Percentiles rank a stretch among this genome's conserved stretches.
Conservation (phyloP, 164 flowering plant species). For the Pachysandra terminalis region DNA sequence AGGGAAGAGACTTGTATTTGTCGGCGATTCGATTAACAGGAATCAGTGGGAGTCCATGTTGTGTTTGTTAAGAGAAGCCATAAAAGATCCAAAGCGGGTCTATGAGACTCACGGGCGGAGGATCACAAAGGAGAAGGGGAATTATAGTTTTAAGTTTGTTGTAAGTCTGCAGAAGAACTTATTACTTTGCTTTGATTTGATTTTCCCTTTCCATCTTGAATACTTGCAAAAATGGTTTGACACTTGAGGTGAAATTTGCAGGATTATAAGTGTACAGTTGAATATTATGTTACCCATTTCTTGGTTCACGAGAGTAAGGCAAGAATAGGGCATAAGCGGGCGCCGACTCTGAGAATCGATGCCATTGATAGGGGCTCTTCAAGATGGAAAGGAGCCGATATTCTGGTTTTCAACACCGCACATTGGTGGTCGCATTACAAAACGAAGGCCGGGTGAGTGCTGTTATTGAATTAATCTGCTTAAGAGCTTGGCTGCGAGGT, state of each 20-base stretch:
- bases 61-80: conserved; percentile 70
- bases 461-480: not conserved
- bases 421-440: conserved; percentile 99
- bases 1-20: conserved; percentile 93
- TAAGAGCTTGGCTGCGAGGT: not conserved
- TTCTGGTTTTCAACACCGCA: conserved; percentile 88
- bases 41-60: conserved; percentile 99
- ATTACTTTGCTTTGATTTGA: not conserved
- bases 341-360: conserved; percentile 73
- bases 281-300: conserved; percentile 82
- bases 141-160: conserved; percentile 83
- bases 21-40: conserved; percentile 93
- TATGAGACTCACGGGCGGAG: conserved; percentile 75
- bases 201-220: not conserved
- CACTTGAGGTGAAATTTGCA: conserved; percentile 27
- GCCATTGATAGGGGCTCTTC: conserved; percentile 72
- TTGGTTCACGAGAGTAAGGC: conserved; percentile 88
- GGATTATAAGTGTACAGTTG: conserved; percentile 92
- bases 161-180: conserved; percentile 33
- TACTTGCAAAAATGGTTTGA: conserved; percentile 6
- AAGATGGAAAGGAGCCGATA: conserved; percentile 94
- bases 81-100: conserved; percentile 74
- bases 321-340: conserved; percentile 62
- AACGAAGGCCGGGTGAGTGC: conserved; percentile 89
- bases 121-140: conserved; percentile 79